phyloP scores from a whole-genome alignment of 2,329 filamentous ascomycete genomes.

The Penicillium thymicola region DNA sequence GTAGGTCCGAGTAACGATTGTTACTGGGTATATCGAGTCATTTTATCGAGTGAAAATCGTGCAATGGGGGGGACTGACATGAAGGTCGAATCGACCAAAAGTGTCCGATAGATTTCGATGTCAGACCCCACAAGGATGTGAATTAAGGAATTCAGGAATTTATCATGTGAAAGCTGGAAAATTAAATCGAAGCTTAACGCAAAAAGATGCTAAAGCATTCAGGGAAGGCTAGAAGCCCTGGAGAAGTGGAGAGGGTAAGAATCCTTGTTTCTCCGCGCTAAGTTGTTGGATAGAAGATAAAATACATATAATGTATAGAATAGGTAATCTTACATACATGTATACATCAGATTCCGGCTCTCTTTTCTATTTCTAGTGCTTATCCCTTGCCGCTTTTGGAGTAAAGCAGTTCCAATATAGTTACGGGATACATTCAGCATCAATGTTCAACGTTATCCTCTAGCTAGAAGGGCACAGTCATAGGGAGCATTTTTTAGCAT shows the following conservation, averaged over 20 bases:
- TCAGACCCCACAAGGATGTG: not conserved
- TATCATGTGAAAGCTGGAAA: constrained; percentile 7
- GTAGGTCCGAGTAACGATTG: not conserved
- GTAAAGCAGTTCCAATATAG: too few species aligned
- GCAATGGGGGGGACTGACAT: constrained; percentile 6
- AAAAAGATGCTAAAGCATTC: not conserved
- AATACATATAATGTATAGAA: not conserved
- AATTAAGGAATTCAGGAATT: not conserved
- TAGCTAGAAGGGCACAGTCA: too few species aligned
- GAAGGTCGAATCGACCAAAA: constrained; percentile 2
- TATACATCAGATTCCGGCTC: not conserved
- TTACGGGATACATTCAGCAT: too few species aligned
- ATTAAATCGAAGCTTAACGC: not conserved
- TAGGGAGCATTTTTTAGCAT: not conserved
- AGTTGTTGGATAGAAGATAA: not conserved
- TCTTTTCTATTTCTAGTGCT: not conserved
- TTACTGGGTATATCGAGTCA: constrained; percentile 10
- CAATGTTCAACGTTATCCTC: not conserved
- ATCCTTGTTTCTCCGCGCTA: not conserved
- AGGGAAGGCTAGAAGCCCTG: not conserved
- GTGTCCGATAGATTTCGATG: not conserved
- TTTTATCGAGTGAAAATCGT: constrained; percentile 8
- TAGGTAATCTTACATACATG: not conserved
- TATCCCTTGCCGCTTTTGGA: not conserved
- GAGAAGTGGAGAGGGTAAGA: not conserved